A percentile compares a stretch with the other conserved stretches of the same genome.
These are phyloP conservation scores for Coccomyxa subellipsoidea DNA, from an alignment of 163 green algal genomes.

Conservation along the genomic window DNA sequence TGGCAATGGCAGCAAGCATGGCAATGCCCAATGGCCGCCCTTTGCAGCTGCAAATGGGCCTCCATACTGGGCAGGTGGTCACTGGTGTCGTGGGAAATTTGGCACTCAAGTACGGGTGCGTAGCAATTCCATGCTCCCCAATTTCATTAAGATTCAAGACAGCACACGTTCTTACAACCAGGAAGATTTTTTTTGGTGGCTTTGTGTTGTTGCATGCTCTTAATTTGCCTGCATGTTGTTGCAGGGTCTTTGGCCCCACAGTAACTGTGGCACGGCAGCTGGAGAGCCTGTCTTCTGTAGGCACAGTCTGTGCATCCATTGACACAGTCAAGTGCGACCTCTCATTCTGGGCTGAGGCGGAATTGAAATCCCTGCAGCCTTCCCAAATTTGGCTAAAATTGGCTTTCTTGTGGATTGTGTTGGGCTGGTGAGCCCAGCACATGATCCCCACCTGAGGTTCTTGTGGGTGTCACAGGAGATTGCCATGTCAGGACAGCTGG, in stretches of 20 bases:
- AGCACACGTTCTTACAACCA: no score
- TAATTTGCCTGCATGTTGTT: neutral
- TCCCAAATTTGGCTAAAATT: neutral
- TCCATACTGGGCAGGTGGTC: conserved; percentile 1
- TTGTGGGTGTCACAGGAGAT: neutral
- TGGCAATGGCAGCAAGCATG: neutral
- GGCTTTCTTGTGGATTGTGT: neutral
- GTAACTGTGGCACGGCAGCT: neutral
- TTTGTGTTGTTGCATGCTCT: neutral
- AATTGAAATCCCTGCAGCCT: neutral
- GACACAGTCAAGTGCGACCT: neutral
- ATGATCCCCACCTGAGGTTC: neutral
- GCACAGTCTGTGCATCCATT: neutral
- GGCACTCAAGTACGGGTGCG: neutral
- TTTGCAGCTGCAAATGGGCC: neutral
- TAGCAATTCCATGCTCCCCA: no score
- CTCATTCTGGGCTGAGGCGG: neutral
- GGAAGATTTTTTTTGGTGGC: no score
- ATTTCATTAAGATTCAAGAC: no score
- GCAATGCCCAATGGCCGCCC: neutral
- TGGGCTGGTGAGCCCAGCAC: neutral
- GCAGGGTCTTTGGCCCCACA: neutral
- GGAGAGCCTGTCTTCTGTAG: neutral
- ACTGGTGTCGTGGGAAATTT: neutral
- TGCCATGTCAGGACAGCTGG: neutral